These are phyloP conservation scores for Termitomyces sp. DNA, from an alignment of 768 basidiomycete species.

Conservation along the genomic window DNA sequence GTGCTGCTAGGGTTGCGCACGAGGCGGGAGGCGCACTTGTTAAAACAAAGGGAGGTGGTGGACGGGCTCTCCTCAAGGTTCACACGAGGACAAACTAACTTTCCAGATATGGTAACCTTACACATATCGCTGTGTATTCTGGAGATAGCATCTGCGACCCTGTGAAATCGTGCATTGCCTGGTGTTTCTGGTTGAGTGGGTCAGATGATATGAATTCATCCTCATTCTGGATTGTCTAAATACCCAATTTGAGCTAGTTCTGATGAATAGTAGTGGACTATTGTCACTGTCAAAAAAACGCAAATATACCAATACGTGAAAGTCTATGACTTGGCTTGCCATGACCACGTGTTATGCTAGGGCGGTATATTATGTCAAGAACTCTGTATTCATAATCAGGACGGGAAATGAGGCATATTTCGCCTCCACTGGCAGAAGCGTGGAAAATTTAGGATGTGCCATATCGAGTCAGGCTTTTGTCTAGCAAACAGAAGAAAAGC, in stretches of 20 bases:
- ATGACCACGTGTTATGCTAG: background rate
- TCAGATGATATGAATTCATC: conserved; percentile 1
- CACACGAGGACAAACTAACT: conserved; percentile 5
- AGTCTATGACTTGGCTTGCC: background rate
- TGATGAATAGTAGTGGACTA: background rate
- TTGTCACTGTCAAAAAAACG: background rate
- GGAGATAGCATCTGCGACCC: conserved; percentile 1
- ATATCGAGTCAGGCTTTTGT: background rate
- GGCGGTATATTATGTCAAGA: background rate
- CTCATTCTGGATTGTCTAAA: background rate
- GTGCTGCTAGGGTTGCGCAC: conserved; percentile 6
- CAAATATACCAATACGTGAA: background rate
- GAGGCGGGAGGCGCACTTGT: conserved; percentile 12
- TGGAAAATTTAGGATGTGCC: background rate
- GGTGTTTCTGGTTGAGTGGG: background rate
- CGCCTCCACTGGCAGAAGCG: background rate
- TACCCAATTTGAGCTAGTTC: background rate
- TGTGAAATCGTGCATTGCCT: conserved; percentile 3
- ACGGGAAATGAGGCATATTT: background rate
- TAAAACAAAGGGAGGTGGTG: conserved; percentile 6
- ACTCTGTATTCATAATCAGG: too few relatives aligned
- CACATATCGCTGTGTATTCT: background rate
- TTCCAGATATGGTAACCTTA: conserved; percentile 4
- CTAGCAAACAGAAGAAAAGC: too few relatives aligned
- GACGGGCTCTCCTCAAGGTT: conserved; percentile 6